These are phyloP conservation scores for Yamadazyma blattariae DNA, from an alignment of 1,139 yeast species.

Conservation along the genomic window DNA sequence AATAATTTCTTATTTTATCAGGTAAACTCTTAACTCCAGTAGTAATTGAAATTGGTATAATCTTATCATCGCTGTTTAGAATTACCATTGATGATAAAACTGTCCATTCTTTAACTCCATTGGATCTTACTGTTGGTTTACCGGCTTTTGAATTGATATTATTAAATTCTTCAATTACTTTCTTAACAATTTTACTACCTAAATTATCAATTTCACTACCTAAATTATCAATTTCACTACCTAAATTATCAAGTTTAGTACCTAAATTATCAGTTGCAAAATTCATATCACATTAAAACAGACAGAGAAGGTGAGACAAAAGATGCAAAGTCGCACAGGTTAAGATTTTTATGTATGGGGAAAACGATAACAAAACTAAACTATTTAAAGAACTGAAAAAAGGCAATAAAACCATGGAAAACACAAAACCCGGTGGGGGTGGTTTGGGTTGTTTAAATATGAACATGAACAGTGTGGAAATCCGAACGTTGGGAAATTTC, in stretches of 20 bases:
- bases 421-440: too few relatives aligned
- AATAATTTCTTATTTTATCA: constrained; percentile 36
- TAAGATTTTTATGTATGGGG: too few relatives aligned
- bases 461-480: too few relatives aligned
- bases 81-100: constrained; percentile 75
- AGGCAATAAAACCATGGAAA: too few relatives aligned
- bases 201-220: constrained; percentile 5
- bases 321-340: too few relatives aligned
- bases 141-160: constrained; percentile 10
- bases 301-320: too few relatives aligned
- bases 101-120: constrained; percentile 64
- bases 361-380: too few relatives aligned
- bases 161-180: constrained; percentile 9
- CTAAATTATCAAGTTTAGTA: constrained; percentile 4
- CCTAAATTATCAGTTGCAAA: constrained; percentile 7
- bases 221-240: constrained; percentile 3
- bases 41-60: constrained; percentile 50
- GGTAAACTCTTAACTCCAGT: constrained; percentile 87
- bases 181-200: constrained; percentile 11
- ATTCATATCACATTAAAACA: too few relatives aligned
- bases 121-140: constrained; percentile 12
- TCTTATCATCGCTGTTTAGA: constrained; percentile 14
- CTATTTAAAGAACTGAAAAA: too few relatives aligned
- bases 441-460: too few relatives aligned
- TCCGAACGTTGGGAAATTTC: too few relatives aligned